Base-by-base conservation (phyloP, 805 yeast species). In the Suhomyces vadensis region DNA sequence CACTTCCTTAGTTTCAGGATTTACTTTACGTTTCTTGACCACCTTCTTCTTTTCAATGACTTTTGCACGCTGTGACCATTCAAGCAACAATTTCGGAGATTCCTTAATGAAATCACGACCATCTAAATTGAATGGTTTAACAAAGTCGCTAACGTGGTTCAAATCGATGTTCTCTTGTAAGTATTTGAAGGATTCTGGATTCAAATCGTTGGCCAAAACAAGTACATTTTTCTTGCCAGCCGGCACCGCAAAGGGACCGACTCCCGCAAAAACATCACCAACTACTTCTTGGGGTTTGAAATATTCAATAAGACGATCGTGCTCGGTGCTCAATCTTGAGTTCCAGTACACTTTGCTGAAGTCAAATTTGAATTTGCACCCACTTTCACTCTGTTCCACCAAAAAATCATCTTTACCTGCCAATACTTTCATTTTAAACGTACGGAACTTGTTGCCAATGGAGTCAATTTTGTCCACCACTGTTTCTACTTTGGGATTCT, bases 291-390 rank as follows among this genome's bases (percentile, higher is more conserved):
- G 85, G 3, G 78, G 72, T 33, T 77, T 55, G 55, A 87, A 85
- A 46, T 71, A 73, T 1, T 67, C 60, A 3, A 94, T 84, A 35
- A 94, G 67, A 47, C 98, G 73, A 37, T 82, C 92, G 63, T 94
- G 99, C 57, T 94, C 99, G 0, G 96, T 87, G 53, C 90, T 92
- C 40, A 94, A 73, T 53, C 99, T 78, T 11, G 97, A 88, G 62
- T 94, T 94, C 99, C 99, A 94, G 65, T 95, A 94, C 4, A 95
- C 99, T 59, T 88, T 87, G 46, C 87, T 79, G 62, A 95, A 94
- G 58, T 94, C 96, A 64, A 94, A 92, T 37, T 71, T 78, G 67
- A 94, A 94, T 8, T 71, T 64, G 69, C 99, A 92, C 26, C 87
- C 87, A 47, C 91, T 80, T 62, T 94, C 99, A 50, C 75, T 79